Evolutionary conservation across 805 yeast genomes (phyloP).

Genomic region (Ogataea salicorniae): DNA sequence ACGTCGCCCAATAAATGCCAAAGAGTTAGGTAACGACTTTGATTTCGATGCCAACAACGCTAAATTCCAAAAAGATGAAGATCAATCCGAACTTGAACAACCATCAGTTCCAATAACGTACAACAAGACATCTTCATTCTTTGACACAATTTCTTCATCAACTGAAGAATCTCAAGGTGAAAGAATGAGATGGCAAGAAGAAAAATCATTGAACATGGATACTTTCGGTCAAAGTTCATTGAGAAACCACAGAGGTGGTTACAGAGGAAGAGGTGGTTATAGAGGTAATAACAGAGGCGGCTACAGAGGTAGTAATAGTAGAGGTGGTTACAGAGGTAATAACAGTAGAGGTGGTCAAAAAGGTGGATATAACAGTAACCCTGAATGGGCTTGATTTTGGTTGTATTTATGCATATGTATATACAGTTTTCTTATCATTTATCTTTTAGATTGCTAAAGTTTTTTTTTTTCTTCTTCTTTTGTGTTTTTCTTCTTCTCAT

Average conservation of each 20-base stretch:
- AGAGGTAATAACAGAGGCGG: constrained; percentile 21
- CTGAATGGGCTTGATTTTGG: constrained; percentile 25
- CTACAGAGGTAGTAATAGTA: constrained; percentile 1
- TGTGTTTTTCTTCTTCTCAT: no score
- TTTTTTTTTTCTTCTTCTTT: no score
- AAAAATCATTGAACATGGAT: constrained; percentile 67
- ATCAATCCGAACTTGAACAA: constrained; percentile 28
- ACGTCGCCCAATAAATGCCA: not conserved
- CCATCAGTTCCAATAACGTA: constrained; percentile 40
- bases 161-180: constrained; percentile 39
- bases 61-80: constrained; percentile 50
- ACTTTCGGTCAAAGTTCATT: constrained; percentile 75
- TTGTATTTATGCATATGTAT: not conserved
- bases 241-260: constrained; percentile 32
- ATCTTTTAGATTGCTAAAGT: no score
- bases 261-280: constrained; percentile 23
- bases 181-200: constrained; percentile 64
- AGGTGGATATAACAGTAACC: constrained; percentile 8
- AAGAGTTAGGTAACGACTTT: constrained; percentile 44
- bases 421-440: no score
- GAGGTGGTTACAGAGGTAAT: constrained; percentile 18
- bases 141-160: constrained; percentile 78
- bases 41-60: constrained; percentile 76
- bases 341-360: not conserved
- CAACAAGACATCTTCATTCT: constrained; percentile 80